Conservation (phyloP, 495 filamentous ascomycete species). For the Penicillium tannophilum region DNA sequence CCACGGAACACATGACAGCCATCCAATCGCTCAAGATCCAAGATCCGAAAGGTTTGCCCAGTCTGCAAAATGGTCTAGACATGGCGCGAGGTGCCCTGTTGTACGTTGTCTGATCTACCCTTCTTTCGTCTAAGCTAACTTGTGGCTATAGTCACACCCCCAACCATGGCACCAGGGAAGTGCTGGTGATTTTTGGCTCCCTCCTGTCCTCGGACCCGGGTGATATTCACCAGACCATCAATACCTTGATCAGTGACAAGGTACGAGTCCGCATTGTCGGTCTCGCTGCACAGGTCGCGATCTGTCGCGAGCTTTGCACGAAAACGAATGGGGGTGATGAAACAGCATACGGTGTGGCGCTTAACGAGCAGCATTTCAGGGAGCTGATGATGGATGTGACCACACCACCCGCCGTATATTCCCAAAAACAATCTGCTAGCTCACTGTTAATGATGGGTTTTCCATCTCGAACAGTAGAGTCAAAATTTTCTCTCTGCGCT, state of each 20-base stretch:
- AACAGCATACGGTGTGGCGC: conserved; percentile 75
- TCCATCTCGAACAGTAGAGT: conserved; percentile 83
- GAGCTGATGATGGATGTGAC: conserved; percentile 88
- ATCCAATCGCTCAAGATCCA: conserved; percentile 68
- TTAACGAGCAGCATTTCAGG: conserved; percentile 86
- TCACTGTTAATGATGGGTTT: conserved; percentile 98
- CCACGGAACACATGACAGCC: conserved; percentile 80
- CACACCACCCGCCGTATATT: conserved; percentile 80
- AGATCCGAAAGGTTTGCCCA: conserved; percentile 86
- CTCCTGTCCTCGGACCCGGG: conserved; percentile 88
- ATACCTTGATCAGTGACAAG: conserved; percentile 69
- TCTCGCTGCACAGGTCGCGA: conserved; percentile 85
- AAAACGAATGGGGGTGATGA: conserved; percentile 82
- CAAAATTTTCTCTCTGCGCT: conserved; percentile 76
- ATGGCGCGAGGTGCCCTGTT: conserved; percentile 89
- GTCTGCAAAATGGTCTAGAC: conserved; percentile 92
- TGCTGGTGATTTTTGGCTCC: conserved; percentile 89
- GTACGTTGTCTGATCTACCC: conserved; percentile 44
- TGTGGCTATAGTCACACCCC: conserved; percentile 70
- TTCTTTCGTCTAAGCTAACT: conserved; percentile 19
- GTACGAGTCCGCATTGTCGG: conserved; percentile 89
- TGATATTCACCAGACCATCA: conserved; percentile 91
- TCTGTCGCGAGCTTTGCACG: conserved; percentile 85
- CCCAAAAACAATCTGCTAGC: conserved; percentile 65
- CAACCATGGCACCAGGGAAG: conserved; percentile 87